These are phyloP conservation scores for Phytophthora pisi DNA, from an alignment of 352 stramenopile genomes.

Conservation along the genomic window DNA sequence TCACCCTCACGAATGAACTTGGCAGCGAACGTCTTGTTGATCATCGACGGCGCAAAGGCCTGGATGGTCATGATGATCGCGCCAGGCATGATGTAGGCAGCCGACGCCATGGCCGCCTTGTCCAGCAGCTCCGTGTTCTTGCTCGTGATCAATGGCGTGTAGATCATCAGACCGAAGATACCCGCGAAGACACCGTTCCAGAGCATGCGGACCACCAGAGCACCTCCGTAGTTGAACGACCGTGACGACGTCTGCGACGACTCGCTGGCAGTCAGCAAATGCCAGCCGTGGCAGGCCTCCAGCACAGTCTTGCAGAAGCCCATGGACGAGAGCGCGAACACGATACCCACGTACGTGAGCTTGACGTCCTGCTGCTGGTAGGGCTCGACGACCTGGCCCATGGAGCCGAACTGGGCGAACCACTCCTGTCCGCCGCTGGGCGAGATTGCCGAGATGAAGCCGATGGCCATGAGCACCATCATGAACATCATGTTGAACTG, in stretches of 20 bases:
- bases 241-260: constrained; percentile 48
- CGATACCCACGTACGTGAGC: constrained; percentile 61
- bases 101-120: constrained; percentile 33
- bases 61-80: constrained; percentile 49
- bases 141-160: constrained; percentile 42
- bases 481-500: constrained; percentile 86
- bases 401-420: constrained; percentile 64
- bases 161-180: constrained; percentile 71
- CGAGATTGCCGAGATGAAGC: constrained; percentile 65
- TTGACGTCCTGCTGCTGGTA: constrained; percentile 66
- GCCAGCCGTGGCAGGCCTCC: constrained; percentile 65
- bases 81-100: constrained; percentile 52
- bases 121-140: constrained; percentile 54
- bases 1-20: constrained; percentile 80
- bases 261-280: constrained; percentile 55
- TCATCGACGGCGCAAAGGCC: constrained; percentile 48
- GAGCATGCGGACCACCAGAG: constrained; percentile 62
- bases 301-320: constrained; percentile 63
- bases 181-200: constrained; percentile 68
- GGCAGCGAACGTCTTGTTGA: constrained; percentile 58
- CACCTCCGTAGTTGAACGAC: constrained; percentile 65
- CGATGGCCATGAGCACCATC: constrained; percentile 63
- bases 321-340: constrained; percentile 55
- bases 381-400: constrained; percentile 60
- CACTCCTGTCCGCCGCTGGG: constrained; percentile 57